phyloP scores from a whole-genome alignment of 2,329 filamentous ascomycete species.

The Fusarium sp. region DNA sequence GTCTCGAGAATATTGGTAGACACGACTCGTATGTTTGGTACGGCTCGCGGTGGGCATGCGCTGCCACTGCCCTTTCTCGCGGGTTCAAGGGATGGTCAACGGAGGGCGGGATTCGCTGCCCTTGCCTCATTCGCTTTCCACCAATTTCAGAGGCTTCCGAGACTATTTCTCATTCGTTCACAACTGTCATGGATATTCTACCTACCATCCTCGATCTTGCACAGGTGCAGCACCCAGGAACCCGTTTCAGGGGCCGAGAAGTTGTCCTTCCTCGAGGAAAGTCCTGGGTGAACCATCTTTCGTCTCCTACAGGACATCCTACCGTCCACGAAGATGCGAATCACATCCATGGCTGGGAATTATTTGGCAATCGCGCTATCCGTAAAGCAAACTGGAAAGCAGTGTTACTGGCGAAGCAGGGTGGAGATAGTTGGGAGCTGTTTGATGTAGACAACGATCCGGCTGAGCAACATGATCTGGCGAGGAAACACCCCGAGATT shows the following conservation, averaged over 20 bases:
- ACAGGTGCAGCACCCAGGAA: conserved; percentile 48
- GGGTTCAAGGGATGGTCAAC: conserved; percentile 49
- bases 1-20: conserved; percentile 62
- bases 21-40: conserved; percentile 67
- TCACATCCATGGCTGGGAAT: conserved; percentile 63
- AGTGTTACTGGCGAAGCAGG: conserved; percentile 49
- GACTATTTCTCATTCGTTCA: conserved; percentile 23
- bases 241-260: conserved; percentile 41
- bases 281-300: conserved; percentile 10
- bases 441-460: conserved; percentile 3
- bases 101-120: conserved; percentile 33
- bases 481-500: neutral
- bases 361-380: conserved; percentile 60
- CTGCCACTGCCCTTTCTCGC: conserved; percentile 47
- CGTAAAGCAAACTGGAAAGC: conserved; percentile 64
- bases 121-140: conserved; percentile 40
- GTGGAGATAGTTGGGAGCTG: conserved; percentile 4
- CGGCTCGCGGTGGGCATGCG: conserved; percentile 61
- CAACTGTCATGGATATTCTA: conserved; percentile 58
- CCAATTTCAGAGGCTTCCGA: conserved; percentile 52
- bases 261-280: conserved; percentile 2
- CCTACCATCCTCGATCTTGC: conserved; percentile 57
- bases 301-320: conserved; percentile 6
- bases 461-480: neutral
- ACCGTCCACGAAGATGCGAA: conserved; percentile 43